Percentiles rank a stretch among this genome's conserved stretches.
phyloP scores from a whole-genome alignment of 1,284 basidiomycete genomes.

The Macrocystidia cucumis region DNA sequence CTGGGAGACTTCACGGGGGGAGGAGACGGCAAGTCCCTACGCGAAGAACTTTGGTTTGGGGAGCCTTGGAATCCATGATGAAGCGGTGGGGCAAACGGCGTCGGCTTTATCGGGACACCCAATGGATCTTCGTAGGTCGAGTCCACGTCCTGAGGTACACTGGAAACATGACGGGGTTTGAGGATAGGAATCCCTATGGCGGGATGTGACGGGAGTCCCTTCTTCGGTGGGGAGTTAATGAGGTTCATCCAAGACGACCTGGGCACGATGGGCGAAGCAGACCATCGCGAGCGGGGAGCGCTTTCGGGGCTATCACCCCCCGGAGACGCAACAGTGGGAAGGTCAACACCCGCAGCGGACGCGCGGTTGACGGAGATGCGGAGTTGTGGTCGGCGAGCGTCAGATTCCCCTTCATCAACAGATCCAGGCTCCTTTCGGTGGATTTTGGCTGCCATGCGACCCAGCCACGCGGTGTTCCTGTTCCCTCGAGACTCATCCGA shows the following conservation, averaged over 20 bases:
- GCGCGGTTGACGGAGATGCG: slow-evolving; percentile 35
- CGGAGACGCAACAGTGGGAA: slow-evolving; percentile 18
- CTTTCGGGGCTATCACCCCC: slow-evolving; percentile 10
- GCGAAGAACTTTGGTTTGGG: slow-evolving; percentile 16
- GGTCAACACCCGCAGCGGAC: slow-evolving; percentile 12
- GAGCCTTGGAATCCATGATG: slow-evolving; percentile 40
- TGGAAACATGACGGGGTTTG: slow-evolving; percentile 12
- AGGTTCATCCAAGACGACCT: slow-evolving; percentile 13
- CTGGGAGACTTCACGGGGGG: slow-evolving; percentile 11
- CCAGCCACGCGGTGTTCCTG: slow-evolving; percentile 22
- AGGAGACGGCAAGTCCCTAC: slow-evolving; percentile 10
- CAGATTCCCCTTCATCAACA: slow-evolving; percentile 7
- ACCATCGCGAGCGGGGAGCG: slow-evolving; percentile 22
- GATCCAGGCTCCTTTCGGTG: slow-evolving; percentile 16
- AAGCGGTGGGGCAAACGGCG: slow-evolving; percentile 41
- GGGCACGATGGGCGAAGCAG: slow-evolving; percentile 18
- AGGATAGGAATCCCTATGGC: slow-evolving; percentile 14
- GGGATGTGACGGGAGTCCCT: slow-evolving; percentile 10
- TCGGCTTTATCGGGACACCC: slow-evolving; percentile 11
- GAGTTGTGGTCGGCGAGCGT: slow-evolving; percentile 26
- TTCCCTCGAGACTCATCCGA: slow-evolving; percentile 18
- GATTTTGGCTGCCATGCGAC: slow-evolving; percentile 19
- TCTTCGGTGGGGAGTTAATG: slow-evolving; percentile 14
- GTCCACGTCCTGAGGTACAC: slow-evolving; percentile 15
- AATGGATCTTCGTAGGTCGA: slow-evolving; percentile 10